Evolutionary conservation across 148 eudicot genomes (phyloP), one percentile per base, ranked within the genome.

Genomic region (Vaccinium corymbosum): DNA sequence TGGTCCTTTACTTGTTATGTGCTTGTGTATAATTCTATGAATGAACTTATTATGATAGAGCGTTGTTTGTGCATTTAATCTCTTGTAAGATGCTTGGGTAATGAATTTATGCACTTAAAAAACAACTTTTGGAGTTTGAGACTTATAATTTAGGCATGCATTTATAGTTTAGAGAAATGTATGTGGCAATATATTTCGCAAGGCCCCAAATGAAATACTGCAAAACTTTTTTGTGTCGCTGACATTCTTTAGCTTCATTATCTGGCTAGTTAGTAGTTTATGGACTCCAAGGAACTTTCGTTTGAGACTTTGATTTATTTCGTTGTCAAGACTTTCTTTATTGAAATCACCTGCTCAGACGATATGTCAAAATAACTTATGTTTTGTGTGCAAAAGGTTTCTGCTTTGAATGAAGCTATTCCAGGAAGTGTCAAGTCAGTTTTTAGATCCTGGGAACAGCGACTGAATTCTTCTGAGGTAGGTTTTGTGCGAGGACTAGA

Each of bases 361-460:
- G 15, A 49, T 19, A 35, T 80, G 53, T 66, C 52, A 53, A 79
- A 59, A 64, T 52, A 68, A 52, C 17, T 76, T 76, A 68, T 72
- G 76, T 80, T 79, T 79, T 85, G 29, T 32, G 50, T 79, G 55
- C 68, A 19, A 74, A 76, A 97, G 99, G 98, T 93, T 13, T 90
- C 98, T 83, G 95, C 98, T 81, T 85, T 97, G 85, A 97, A 97
- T 86, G 99, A 97, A 86, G 95, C 99, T 85, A 90, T 94, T 85
- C 38, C 92, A 42, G 99, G 97, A 86, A 97, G 99, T 87, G 99
- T 87, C 35, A 93, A 97, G 90, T 92, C 94, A 16, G 97, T 94
- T 83, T 97, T 97, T 83, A 92, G 86, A 92, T 90, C 97, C 68
- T 97, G 99, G 98, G 99, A 97, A 83, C 93, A 97, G 83, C 97